Evolutionary conservation across 2,329 filamentous ascomycete species (phyloP), one percentile per base, ranked within the genome.

Genomic region (Fonsecaea multimorphosa): DNA sequence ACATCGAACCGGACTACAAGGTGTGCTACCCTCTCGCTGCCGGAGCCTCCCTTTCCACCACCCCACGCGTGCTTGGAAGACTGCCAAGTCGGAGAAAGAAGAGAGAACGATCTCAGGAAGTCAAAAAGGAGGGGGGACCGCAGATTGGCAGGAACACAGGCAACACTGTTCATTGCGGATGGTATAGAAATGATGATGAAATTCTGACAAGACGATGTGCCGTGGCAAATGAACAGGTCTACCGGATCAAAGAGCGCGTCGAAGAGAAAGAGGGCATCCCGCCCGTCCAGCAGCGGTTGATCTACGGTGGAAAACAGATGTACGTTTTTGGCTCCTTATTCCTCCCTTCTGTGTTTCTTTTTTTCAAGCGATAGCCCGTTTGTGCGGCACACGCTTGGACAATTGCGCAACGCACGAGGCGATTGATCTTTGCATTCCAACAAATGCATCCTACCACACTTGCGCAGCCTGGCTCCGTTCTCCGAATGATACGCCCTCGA

Each of bases 201-300:
- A 12, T 22, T 49, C 44, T 49, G 44, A 49, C 44, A 24, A n/a
- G 44, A 12, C 5, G 44, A n/a, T 32, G 16, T 54, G 3, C 51
- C n/a, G 24, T 38, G 56, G 36, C 38, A 40, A 14, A 19, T 2
- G 12, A 40, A 67, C 71, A 96, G 93, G 91, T 98, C 73, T 89
- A 91, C 46, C 89, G 93, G 78, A 98, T 99, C 85, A 99, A 99
- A 85, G 95, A 98, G 82, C 93, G 94, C 75, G 95, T 99, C 63
- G 95, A 99, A 80, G 95, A 99, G 84, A 98, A 98, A 82, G 95
- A 98, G 78, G 95, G 95, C 64, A 99, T 99, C 74, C 94, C 95
- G 51, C 95, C 95, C 0, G 93, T 95, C 19, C 95, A 99, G 81
- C 95, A 99, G 81, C 89, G 95, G 65, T 83, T 99, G 71, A 99